Percentiles rank a stretch among this genome's conserved stretches.
Conservation (phyloP, 2,329 filamentous ascomycete genomes). For the Colletotrichum coccodes region DNA sequence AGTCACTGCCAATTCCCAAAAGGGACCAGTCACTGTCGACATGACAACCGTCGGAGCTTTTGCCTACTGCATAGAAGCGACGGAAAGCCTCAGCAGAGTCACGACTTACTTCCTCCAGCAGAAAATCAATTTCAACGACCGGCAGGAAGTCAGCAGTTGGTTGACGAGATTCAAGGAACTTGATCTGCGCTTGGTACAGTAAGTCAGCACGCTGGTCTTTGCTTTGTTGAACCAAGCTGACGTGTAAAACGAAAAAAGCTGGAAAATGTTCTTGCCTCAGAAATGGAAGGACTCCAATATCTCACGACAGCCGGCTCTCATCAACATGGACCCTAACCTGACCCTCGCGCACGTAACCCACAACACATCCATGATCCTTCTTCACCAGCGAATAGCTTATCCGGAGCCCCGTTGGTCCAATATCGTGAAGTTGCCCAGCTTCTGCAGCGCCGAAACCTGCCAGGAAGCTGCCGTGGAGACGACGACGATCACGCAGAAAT, state of each 20-base stretch:
- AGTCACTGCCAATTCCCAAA: not conserved
- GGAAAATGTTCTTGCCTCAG: conserved; percentile 55
- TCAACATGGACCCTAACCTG: conserved; percentile 58
- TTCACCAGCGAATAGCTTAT: conserved; percentile 60
- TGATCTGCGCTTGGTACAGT: conserved; percentile 55
- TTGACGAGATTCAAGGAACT: conserved; percentile 59
- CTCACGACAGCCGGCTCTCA: conserved; percentile 37
- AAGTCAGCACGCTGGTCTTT: too few species aligned
- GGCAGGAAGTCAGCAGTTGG: conserved; percentile 53
- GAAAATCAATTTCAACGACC: conserved; percentile 49
- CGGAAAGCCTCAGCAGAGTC: conserved; percentile 55
- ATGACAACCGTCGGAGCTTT: conserved; percentile 55
- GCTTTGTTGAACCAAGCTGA: too few species aligned
- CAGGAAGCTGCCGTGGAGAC: conserved; percentile 56
- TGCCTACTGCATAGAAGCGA: conserved; percentile 58
- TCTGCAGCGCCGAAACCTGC: conserved; percentile 60
- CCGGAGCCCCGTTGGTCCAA: conserved; percentile 44
- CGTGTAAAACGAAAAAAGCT: conserved; percentile 34
- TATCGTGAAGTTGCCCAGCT: conserved; percentile 48
- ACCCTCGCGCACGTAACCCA: conserved; percentile 60
- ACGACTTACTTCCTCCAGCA: conserved; percentile 57
- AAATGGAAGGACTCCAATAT: conserved; percentile 52
- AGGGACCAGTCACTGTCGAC: conserved; percentile 34
- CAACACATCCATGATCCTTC: conserved; percentile 59
- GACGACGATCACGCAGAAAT: conserved; percentile 56